Evolutionary conservation across 805 yeast species (phyloP).

Genomic region (Kodamaea restingae): DNA sequence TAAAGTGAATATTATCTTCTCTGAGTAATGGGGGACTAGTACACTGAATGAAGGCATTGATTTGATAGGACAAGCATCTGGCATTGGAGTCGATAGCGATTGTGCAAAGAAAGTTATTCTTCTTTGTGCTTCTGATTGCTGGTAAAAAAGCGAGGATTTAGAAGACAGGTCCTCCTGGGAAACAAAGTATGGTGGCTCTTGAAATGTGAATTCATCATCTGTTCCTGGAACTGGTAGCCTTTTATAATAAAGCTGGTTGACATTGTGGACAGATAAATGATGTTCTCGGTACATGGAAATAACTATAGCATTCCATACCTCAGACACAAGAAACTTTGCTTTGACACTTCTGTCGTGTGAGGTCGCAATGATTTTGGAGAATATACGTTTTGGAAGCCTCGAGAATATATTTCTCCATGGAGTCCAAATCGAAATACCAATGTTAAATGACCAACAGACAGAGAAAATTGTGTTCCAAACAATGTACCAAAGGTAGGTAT

Average conservation of each 20-base stretch:
- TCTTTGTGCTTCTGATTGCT: slow-evolving; percentile 74
- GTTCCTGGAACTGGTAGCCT: slow-evolving; percentile 36
- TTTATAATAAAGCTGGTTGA: slow-evolving; percentile 60
- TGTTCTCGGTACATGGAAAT: slow-evolving; percentile 82
- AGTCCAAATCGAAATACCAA: slow-evolving; percentile 81
- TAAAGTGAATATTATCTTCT: slow-evolving; percentile 70
- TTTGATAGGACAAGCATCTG: slow-evolving; percentile 60
- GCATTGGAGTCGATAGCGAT: slow-evolving; percentile 80
- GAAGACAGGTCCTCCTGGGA: slow-evolving; percentile 76
- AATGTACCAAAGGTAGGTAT: slow-evolving; percentile 83
- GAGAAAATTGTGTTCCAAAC: slow-evolving; percentile 75
- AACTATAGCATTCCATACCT: slow-evolving; percentile 78
- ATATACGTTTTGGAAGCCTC: slow-evolving; percentile 70
- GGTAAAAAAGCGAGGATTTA: slow-evolving; percentile 52
- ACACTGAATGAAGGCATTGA: slow-evolving; percentile 82
- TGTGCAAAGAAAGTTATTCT: slow-evolving; percentile 88
- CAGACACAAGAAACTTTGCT: slow-evolving; percentile 39
- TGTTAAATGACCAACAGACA: slow-evolving; percentile 61
- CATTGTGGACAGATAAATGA: slow-evolving; percentile 67
- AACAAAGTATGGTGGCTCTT: slow-evolving; percentile 74
- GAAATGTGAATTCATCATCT: slow-evolving; percentile 40
- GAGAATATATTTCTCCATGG: slow-evolving; percentile 85
- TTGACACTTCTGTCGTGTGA: slow-evolving; percentile 30
- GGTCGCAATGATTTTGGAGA: slow-evolving; percentile 60
- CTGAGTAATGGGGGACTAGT: slow-evolving; percentile 81